Conservation (phyloP, 1,284 basidiomycete species). For the Pseudozyma tsukubaensis region DNA sequence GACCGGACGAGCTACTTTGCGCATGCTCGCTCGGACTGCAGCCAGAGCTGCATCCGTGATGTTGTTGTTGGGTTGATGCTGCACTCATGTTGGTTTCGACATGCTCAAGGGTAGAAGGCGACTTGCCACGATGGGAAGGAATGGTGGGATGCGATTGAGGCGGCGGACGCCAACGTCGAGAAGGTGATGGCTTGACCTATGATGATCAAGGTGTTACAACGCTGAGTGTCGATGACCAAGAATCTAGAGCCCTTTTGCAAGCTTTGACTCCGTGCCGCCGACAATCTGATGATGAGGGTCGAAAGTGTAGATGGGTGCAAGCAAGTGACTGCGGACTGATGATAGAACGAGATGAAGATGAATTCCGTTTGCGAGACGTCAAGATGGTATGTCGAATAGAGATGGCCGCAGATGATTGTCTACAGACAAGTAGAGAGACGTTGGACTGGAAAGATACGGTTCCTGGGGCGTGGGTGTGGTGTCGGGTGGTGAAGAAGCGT, state of each 20-base stretch:
- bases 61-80: constrained; percentile 29
- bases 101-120: constrained; percentile 28
- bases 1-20: constrained; percentile 12
- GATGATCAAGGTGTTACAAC: not conserved
- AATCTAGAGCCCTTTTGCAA: too few species aligned
- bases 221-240: not conserved
- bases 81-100: constrained; percentile 35
- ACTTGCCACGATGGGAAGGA: constrained; percentile 12
- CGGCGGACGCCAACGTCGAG: not conserved
- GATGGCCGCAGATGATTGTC: not conserved
- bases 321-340: too few species aligned
- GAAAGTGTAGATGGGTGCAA: not conserved
- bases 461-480: not conserved
- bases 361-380: not conserved
- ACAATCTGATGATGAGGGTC: not conserved
- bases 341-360: not conserved
- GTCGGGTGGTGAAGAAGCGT: not conserved
- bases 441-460: not conserved
- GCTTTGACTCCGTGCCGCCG: too few species aligned
- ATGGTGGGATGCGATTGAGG: not conserved
- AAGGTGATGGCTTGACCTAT: too few species aligned
- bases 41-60: constrained; percentile 18
- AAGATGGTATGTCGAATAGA: not conserved
- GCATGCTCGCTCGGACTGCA: constrained; percentile 14
- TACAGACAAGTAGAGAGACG: not conserved